Conservation (phyloP, 2,329 filamentous ascomycete species). For the Ascochyta lentis region DNA sequence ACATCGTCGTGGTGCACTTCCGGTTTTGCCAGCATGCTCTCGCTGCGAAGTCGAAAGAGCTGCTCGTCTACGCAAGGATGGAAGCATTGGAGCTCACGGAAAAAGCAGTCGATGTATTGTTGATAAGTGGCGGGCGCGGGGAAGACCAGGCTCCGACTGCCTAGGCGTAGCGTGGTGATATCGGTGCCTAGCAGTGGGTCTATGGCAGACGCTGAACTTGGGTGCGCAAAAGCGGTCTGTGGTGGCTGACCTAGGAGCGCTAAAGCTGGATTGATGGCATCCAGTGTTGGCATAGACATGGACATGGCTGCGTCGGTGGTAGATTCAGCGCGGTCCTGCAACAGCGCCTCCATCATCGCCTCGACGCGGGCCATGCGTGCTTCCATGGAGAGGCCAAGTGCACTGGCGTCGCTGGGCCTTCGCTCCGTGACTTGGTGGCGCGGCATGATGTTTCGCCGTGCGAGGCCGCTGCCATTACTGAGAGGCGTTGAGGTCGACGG, state of each 20-base stretch:
- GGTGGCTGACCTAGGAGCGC: constrained; percentile 24
- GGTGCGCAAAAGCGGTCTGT: background rate
- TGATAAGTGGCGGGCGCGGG: constrained; percentile 31
- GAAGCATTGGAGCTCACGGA: constrained; percentile 34
- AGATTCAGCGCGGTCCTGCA: constrained; percentile 41
- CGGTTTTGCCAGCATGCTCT: constrained; percentile 30
- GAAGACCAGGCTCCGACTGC: constrained; percentile 29
- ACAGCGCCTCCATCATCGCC: constrained; percentile 43
- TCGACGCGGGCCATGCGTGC: constrained; percentile 45
- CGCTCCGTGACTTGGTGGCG: constrained; percentile 30
- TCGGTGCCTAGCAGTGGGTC: constrained; percentile 3
- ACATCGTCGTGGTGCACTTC: constrained; percentile 25
- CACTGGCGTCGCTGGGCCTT: constrained; percentile 36
- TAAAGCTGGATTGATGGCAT: constrained; percentile 33
- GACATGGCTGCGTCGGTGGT: constrained; percentile 28
- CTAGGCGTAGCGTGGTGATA: constrained; percentile 11
- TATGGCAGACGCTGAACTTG: background rate
- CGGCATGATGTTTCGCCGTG: constrained; percentile 29
- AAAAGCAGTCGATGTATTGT: constrained; percentile 36
- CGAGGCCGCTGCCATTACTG: constrained; percentile 23
- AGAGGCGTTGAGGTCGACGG: constrained; percentile 10
- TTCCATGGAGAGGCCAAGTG: constrained; percentile 39
- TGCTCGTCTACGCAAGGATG: constrained; percentile 42
- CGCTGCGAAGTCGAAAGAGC: constrained; percentile 32
- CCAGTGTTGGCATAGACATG: constrained; percentile 30